phyloP scores from a whole-genome alignment of 1,139 yeast genomes.

The Hansenula sp. region DNA sequence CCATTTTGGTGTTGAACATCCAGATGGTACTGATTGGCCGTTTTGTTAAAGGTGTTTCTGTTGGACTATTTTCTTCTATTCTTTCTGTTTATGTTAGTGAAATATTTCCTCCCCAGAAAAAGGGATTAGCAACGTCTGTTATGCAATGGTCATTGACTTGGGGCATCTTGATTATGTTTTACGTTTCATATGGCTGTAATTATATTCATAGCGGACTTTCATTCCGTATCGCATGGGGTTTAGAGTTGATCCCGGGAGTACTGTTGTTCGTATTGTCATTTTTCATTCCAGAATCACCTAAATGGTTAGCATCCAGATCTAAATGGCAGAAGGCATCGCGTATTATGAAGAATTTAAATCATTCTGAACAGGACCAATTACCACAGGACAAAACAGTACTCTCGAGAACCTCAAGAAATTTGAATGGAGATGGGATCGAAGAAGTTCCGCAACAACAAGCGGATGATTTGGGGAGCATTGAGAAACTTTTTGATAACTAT shows the following conservation, averaged over 20 bases:
- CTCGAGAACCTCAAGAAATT: background rate
- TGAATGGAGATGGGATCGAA: background rate
- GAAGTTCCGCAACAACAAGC: constrained; percentile 24
- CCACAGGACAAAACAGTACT: too few species aligned
- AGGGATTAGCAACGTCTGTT: constrained; percentile 64
- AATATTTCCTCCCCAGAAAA: constrained; percentile 58
- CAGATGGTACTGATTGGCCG: constrained; percentile 49
- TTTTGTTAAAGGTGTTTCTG: constrained; percentile 60
- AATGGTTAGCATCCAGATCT: constrained; percentile 59
- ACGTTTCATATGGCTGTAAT: constrained; percentile 58
- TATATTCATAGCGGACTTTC: constrained; percentile 44
- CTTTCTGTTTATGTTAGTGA: constrained; percentile 77
- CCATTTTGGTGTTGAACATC: constrained; percentile 28
- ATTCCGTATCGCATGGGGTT: constrained; percentile 67
- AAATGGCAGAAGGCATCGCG: constrained; percentile 41
- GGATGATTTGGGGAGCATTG: constrained; percentile 36
- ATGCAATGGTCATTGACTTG: constrained; percentile 68
- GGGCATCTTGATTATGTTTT: constrained; percentile 60
- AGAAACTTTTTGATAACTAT: constrained; percentile 34
- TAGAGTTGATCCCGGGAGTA: constrained; percentile 62
- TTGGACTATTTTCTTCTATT: constrained; percentile 69
- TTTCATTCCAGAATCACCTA: constrained; percentile 69
- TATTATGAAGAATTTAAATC: constrained; percentile 25
- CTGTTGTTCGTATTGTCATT: constrained; percentile 37
- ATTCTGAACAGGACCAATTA: background rate